These are phyloP conservation scores for Venturia nashicola DNA, from an alignment of 2,329 filamentous ascomycete species.

Conservation along the genomic window DNA sequence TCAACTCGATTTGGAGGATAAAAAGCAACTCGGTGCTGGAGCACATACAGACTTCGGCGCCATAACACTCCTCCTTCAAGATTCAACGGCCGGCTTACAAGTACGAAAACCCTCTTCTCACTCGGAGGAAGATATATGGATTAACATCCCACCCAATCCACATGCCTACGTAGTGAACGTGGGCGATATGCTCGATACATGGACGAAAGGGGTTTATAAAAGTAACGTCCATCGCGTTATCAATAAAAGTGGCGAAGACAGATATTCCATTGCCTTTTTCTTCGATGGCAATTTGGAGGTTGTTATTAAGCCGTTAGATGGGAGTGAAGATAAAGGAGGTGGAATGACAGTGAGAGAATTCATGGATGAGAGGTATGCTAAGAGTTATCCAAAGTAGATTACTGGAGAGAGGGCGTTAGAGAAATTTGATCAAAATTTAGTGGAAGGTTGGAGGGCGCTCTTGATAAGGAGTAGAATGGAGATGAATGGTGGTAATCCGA, in stretches of 20 bases:
- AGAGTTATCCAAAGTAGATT: not conserved
- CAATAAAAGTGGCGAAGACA: slow-evolving; percentile 36
- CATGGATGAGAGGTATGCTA: slow-evolving; percentile 15
- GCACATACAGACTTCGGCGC: slow-evolving; percentile 46
- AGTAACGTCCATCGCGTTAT: slow-evolving; percentile 44
- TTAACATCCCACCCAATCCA: slow-evolving; percentile 20
- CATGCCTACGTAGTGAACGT: slow-evolving; percentile 27
- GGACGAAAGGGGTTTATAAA: slow-evolving; percentile 42
- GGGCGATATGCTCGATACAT: slow-evolving; percentile 28
- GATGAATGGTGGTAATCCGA: too few relatives aligned
- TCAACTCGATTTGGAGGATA: not conserved
- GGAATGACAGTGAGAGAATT: slow-evolving; percentile 17
- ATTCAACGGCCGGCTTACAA: slow-evolving; percentile 37
- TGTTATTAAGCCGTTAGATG: slow-evolving; percentile 12
- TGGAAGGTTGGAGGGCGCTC: too few relatives aligned
- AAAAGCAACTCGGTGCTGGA: slow-evolving; percentile 21
- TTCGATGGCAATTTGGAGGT: slow-evolving; percentile 41
- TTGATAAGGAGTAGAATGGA: too few relatives aligned
- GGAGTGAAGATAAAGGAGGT: slow-evolving; percentile 8
- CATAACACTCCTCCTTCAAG: slow-evolving; percentile 44
- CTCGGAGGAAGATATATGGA: slow-evolving; percentile 27
- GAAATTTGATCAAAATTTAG: too few relatives aligned
- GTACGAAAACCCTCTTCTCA: slow-evolving; percentile 30
- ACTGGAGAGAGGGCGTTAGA: too few relatives aligned
- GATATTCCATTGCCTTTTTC: slow-evolving; percentile 47